phyloP scores from a whole-genome alignment of 2,329 filamentous ascomycete species.

The Colletotrichum echinochloae region DNA sequence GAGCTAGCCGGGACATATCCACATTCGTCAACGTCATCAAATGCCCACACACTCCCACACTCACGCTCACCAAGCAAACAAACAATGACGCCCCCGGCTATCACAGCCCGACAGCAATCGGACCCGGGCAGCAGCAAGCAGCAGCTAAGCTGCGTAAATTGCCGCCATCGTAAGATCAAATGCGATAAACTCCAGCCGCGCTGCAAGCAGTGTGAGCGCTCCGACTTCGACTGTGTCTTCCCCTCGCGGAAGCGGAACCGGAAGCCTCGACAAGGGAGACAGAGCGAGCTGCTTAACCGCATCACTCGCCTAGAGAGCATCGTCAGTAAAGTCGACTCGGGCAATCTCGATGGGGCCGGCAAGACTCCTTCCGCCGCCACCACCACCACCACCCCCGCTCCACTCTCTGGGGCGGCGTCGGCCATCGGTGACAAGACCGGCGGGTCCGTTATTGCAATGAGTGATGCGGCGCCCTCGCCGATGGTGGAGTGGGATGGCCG shows the following conservation, averaged over 20 bases:
- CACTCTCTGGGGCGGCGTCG: constrained; percentile 7
- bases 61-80: not conserved
- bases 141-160: constrained; percentile 68
- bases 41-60: constrained; percentile 13
- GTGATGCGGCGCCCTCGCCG: constrained; percentile 18
- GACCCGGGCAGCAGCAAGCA: constrained; percentile 43
- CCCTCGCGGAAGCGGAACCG: constrained; percentile 59
- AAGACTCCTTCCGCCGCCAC: not conserved
- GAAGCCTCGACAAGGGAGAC: constrained; percentile 54
- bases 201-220: constrained; percentile 65
- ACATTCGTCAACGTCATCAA: constrained; percentile 29
- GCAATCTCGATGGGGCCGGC: constrained; percentile 23
- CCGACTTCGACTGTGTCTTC: constrained; percentile 60
- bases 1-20: constrained; percentile 22
- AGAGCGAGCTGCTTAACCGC: constrained; percentile 58
- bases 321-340: constrained; percentile 57
- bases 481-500: constrained; percentile 33
- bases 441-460: constrained; percentile 40
- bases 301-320: constrained; percentile 59
- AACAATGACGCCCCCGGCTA: constrained; percentile 29
- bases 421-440: constrained; percentile 18
- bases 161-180: constrained; percentile 72
- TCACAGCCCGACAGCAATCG: constrained; percentile 12
- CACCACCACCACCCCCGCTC: constrained; percentile 10
- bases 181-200: constrained; percentile 66